phyloP scores from a whole-genome alignment of 768 basidiomycete species.

The Boletus vinaceobasis region DNA sequence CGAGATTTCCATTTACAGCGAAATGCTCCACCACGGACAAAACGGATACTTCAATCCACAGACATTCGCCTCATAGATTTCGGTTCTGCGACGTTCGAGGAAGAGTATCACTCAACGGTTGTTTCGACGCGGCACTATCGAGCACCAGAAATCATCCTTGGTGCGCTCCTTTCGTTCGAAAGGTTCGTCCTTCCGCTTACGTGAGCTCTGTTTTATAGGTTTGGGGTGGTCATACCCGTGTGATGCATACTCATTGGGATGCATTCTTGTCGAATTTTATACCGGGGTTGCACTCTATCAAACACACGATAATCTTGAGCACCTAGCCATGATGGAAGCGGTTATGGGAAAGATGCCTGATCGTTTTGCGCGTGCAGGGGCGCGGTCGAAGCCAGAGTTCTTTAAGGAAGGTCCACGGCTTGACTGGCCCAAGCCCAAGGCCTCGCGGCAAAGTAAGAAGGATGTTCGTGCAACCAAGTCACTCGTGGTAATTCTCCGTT shows the following conservation, averaged over 20 bases:
- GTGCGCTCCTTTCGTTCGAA: conserved; percentile 43
- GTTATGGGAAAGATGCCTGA: conserved; percentile 99
- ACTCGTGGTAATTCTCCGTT: conserved; percentile 55
- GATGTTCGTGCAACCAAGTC: conserved; percentile 85
- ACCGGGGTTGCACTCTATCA: conserved; percentile 99
- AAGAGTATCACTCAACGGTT: conserved; percentile 97
- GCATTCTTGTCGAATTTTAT: conserved; percentile 97
- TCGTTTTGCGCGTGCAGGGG: conserved; percentile 71
- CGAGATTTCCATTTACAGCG: conserved; percentile 42
- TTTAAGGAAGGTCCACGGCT: conserved; percentile 85
- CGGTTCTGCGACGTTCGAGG: conserved; percentile 96
- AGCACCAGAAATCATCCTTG: conserved; percentile 97
- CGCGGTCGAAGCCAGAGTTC: conserved; percentile 84
- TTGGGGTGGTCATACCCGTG: conserved; percentile 98
- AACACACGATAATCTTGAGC: conserved; percentile 98
- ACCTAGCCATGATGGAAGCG: conserved; percentile 99
- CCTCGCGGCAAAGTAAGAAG: conserved; percentile 87
- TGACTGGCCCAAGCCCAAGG: conserved; percentile 90
- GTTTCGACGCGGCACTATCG: conserved; percentile 98
- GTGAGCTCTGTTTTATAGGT: conserved; percentile 45
- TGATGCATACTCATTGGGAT: conserved; percentile 97
- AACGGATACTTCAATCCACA: conserved; percentile 79
- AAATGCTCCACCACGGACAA: conserved; percentile 60
- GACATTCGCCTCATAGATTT: conserved; percentile 98
- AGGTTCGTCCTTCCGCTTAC: conserved; percentile 16